Evolutionary conservation across 208 protist genomes (phyloP).

Genomic region (Phytomonas francai): DNA sequence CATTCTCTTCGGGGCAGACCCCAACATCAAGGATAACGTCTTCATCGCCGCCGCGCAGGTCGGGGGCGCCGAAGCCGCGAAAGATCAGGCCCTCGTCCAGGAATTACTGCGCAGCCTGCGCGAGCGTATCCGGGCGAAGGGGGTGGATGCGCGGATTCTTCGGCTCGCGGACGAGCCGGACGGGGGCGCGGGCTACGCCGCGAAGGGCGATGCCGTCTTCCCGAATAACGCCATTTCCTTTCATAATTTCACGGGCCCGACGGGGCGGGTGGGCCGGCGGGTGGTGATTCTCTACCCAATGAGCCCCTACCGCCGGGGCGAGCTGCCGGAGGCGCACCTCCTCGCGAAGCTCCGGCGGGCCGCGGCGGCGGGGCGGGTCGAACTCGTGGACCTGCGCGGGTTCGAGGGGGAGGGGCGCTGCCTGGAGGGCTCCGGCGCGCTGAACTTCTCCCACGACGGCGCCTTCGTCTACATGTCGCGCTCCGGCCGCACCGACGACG

Average conservation of each 20-base stretch:
- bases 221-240: constrained; percentile 64
- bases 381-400: constrained; percentile 60
- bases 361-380: constrained; percentile 26
- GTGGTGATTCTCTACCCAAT: constrained; percentile 78
- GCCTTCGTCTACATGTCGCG: constrained; percentile 76
- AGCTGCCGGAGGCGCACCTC: constrained; percentile 48
- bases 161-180: constrained; percentile 24
- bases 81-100: constrained; percentile 24
- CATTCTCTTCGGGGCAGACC: constrained; percentile 27
- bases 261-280: constrained; percentile 47
- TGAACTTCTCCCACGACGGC: constrained; percentile 63
- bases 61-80: constrained; percentile 16
- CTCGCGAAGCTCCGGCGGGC: constrained; percentile 33
- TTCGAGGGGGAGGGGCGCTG: constrained; percentile 40
- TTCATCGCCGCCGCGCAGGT: constrained; percentile 26
- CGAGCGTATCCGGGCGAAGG: constrained; percentile 17
- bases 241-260: constrained; percentile 65
- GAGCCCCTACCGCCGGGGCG: constrained; percentile 51
- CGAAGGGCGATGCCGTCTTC: constrained; percentile 51
- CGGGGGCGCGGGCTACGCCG: constrained; percentile 23
- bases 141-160: constrained; percentile 22
- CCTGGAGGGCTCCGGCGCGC: constrained; percentile 61
- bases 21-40: constrained; percentile 34
- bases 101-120: constrained; percentile 22
- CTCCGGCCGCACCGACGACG: constrained; percentile 57